Conservation (phyloP, 352 stramenopile genomes). For the Globisporangium irregulare region DNA sequence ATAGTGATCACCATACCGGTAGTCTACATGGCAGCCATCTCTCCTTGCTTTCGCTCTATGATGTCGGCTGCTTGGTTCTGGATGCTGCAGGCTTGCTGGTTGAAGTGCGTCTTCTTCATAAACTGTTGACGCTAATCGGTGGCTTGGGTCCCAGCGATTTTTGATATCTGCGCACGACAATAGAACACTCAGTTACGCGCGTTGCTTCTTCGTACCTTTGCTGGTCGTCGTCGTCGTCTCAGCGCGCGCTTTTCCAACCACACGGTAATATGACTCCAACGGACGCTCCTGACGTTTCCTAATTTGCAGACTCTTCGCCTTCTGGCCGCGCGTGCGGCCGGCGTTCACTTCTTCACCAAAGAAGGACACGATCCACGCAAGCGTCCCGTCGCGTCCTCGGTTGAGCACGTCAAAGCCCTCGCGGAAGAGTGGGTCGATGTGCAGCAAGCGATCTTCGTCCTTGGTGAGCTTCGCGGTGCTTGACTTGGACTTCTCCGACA, state of each 20-base stretch:
- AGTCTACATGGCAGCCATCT: constrained; percentile 1
- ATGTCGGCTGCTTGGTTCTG: not conserved
- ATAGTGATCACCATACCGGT: not conserved
- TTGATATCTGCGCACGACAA: not conserved
- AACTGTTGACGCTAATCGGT: not conserved
- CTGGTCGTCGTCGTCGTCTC: constrained; percentile 14
- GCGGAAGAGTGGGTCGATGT: constrained; percentile 80
- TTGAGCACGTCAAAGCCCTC: constrained; percentile 76
- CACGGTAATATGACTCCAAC: constrained; percentile 76
- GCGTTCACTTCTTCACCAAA: constrained; percentile 60
- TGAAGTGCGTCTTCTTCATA: not conserved
- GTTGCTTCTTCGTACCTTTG: constrained; percentile 17
- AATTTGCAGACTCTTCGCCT: constrained; percentile 32
- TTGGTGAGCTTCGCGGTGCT: constrained; percentile 1
- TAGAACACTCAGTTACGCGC: constrained; percentile 6
- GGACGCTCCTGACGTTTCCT: constrained; percentile 46
- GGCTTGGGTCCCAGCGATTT: not conserved
- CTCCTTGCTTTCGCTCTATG: not conserved
- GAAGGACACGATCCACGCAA: constrained; percentile 73
- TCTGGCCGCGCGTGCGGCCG: constrained; percentile 70
- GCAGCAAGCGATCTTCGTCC: constrained; percentile 25
- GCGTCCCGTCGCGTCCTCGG: constrained; percentile 64
- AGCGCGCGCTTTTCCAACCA: constrained; percentile 55
- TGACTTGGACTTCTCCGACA: constrained; percentile 15
- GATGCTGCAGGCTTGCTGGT: not conserved